Conservation (phyloP, 2,329 filamentous ascomycete genomes). For the Penicillium carneum region DNA sequence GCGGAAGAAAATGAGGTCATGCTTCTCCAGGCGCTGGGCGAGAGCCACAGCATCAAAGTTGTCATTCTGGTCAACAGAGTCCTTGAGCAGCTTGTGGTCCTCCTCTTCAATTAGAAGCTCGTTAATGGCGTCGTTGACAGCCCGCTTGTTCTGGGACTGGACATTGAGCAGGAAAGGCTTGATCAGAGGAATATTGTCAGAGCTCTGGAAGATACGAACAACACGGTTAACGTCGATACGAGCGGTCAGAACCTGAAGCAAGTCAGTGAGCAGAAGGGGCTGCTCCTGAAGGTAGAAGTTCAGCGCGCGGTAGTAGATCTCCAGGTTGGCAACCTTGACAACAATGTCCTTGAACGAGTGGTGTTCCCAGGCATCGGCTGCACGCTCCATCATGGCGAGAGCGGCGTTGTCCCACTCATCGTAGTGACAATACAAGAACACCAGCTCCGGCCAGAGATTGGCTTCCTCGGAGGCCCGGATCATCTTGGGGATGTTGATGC, state of each 20-base stretch:
- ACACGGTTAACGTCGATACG: slow-evolving; percentile 98
- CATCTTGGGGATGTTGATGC: slow-evolving; percentile 97
- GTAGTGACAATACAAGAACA: slow-evolving; percentile 98
- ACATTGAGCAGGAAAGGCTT: slow-evolving; percentile 98
- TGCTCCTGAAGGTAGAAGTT: slow-evolving; percentile 99
- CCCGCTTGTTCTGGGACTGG: slow-evolving; percentile 95
- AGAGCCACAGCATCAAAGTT: slow-evolving; percentile 97
- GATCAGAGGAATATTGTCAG: slow-evolving; percentile 95
- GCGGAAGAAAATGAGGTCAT: slow-evolving; percentile 98
- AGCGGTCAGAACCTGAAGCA: slow-evolving; percentile 87
- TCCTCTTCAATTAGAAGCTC: slow-evolving; percentile 97
- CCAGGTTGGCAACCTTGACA: slow-evolving; percentile 95
- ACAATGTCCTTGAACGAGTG: slow-evolving; percentile 99
- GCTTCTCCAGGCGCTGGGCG: slow-evolving; percentile 90
- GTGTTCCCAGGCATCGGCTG: slow-evolving; percentile 98
- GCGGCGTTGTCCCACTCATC: slow-evolving; percentile 98
- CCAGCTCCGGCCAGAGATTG: slow-evolving; percentile 94
- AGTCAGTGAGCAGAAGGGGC: slow-evolving; percentile 91
- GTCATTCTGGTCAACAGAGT: slow-evolving; percentile 98
- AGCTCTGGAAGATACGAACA: slow-evolving; percentile 98
- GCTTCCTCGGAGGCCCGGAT: slow-evolving; percentile 92
- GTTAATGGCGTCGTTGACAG: slow-evolving; percentile 97
- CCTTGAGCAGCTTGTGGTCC: slow-evolving; percentile 96
- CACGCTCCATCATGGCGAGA: slow-evolving; percentile 95
- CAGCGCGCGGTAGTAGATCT: slow-evolving; percentile 97